A percentile compares a stretch with the other conserved stretches of the same genome.
Evolutionary conservation across 129 eudicot genomes (phyloP).

Genomic region (Chrysanthemum lavandulifolium): DNA sequence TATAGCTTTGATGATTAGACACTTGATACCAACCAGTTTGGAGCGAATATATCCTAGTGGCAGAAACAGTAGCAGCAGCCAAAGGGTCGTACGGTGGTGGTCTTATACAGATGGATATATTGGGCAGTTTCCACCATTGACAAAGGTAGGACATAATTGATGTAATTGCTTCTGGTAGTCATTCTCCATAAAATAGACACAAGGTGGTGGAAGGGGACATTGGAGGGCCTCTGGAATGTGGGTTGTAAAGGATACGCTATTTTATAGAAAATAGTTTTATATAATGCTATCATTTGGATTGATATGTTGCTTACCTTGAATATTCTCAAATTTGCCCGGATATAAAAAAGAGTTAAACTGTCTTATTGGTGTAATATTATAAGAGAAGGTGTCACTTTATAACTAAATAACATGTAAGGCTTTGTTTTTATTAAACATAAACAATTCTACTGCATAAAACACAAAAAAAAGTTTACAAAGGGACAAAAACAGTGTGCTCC

Average conservation of each 20-base stretch:
- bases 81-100: not conserved
- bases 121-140: not conserved
- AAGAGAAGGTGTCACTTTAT: too few species aligned
- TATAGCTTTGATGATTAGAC: constrained; percentile 23
- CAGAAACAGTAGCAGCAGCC: not conserved
- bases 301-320: not conserved
- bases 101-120: not conserved
- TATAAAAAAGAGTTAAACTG: too few species aligned
- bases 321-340: too few species aligned
- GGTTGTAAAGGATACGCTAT: not conserved
- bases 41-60: constrained; percentile 2
- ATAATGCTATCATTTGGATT: not conserved
- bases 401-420: too few species aligned
- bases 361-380: too few species aligned
- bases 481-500: too few species aligned
- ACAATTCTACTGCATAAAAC: too few species aligned
- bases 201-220: constrained; percentile 20
- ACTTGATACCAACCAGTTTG: not conserved
- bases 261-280: not conserved
- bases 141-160: constrained; percentile 6
- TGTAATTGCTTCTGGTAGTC: constrained; percentile 16
- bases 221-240: not conserved
- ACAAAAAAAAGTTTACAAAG: too few species aligned
- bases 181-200: constrained; percentile 12
- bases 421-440: too few species aligned